phyloP scores from a whole-genome alignment of 768 basidiomycete species.

The Phlebiopsis gigantea region DNA sequence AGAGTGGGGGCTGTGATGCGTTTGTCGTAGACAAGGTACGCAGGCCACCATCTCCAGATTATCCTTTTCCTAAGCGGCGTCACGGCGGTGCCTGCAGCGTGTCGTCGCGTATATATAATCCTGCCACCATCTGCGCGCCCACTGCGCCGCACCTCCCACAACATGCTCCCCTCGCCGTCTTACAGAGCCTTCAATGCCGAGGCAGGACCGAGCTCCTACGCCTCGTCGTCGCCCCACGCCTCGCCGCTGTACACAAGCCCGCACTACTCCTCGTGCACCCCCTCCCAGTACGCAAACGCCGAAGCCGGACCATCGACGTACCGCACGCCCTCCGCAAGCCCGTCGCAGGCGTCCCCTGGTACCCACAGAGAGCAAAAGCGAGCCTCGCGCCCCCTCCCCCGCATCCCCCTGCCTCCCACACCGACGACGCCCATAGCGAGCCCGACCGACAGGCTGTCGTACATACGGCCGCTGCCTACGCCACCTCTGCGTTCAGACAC shows the following conservation, averaged over 20 bases:
- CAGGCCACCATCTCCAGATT: background rate
- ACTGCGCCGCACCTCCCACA: background rate
- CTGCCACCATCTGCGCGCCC: background rate
- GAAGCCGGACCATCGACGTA: no score
- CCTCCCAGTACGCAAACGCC: background rate
- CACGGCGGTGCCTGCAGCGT: slow-evolving; percentile 1
- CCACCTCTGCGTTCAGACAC: background rate
- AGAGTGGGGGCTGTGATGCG: background rate
- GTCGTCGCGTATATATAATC: background rate
- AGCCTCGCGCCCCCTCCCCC: background rate
- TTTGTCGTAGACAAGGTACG: background rate
- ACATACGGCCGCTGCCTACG: slow-evolving; percentile 7
- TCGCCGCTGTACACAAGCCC: background rate
- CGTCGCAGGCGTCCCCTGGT: background rate
- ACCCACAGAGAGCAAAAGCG: no score
- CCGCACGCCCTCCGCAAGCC: no score
- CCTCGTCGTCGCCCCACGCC: background rate
- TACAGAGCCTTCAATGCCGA: background rate
- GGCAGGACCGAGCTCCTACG: background rate
- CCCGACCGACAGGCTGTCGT: no score
- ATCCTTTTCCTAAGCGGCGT: slow-evolving; percentile 2
- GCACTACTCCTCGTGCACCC: background rate
- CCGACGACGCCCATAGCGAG: background rate
- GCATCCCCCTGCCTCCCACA: background rate
- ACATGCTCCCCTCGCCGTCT: background rate